Evolutionary conservation across 2,329 filamentous ascomycete species (phyloP).

Genomic region (Colletotrichum eremochloae): DNA sequence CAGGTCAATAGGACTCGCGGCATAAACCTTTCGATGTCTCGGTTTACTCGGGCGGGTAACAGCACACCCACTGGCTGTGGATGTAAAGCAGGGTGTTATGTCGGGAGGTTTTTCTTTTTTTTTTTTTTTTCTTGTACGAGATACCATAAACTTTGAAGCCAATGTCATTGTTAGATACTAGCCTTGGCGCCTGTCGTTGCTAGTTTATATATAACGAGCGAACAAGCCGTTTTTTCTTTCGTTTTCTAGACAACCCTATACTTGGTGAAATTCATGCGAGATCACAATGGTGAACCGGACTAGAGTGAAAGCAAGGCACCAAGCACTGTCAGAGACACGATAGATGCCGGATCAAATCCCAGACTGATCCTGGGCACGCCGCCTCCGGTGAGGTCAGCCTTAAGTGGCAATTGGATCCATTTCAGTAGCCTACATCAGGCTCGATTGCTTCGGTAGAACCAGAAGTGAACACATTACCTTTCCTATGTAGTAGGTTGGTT

Average conservation of each 20-base stretch:
- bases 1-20: conserved; percentile 6
- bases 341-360: not conserved
- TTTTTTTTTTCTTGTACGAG: not conserved
- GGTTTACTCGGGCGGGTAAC: not conserved
- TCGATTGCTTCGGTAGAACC: not conserved
- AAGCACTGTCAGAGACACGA: not conserved
- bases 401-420: not conserved
- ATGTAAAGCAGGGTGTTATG: not conserved
- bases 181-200: not conserved
- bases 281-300: not conserved
- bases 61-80: not conserved
- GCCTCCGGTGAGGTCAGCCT: not conserved
- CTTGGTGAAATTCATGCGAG: not conserved
- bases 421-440: not conserved
- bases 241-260: no score
- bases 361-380: not conserved
- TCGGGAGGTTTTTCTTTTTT: no score
- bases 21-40: not conserved
- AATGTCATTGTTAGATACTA: not conserved
- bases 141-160: not conserved
- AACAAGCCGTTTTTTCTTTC: not conserved
- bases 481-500: not conserved
- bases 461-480: not conserved
- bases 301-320: not conserved
- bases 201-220: not conserved